These are phyloP conservation scores for Exophiala phaeomuriformis DNA, from an alignment of 2,329 filamentous ascomycete genomes.

Conservation along the genomic window DNA sequence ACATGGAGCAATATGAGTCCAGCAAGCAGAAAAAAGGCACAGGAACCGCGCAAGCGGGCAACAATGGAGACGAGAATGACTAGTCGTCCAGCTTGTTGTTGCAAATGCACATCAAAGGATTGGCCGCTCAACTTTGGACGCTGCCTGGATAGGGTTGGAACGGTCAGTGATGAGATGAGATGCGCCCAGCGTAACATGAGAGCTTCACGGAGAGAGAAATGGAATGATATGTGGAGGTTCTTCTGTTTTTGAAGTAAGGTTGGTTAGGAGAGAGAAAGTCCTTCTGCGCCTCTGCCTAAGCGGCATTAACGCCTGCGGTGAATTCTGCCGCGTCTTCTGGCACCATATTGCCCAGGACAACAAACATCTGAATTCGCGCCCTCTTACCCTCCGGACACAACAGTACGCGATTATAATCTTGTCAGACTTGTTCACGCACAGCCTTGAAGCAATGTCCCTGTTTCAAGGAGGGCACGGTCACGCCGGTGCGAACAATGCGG, in stretches of 20 bases:
- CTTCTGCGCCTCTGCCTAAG: not conserved
- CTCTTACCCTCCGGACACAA: not conserved
- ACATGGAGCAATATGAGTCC: constrained; percentile 24
- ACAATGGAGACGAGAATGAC: constrained; percentile 12
- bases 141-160: too few relatives aligned
- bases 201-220: too few relatives aligned
- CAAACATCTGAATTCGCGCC: not conserved
- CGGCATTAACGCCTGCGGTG: not conserved
- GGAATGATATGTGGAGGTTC: not conserved
- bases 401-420: not conserved
- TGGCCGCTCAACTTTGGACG: too few relatives aligned
- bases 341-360: not conserved
- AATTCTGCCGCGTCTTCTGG: not conserved
- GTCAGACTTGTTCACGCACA: not conserved
- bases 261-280: not conserved
- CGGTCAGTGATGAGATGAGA: too few relatives aligned
- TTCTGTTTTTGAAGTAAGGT: not conserved
- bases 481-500: not conserved
- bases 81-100: not conserved
- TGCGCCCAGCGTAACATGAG: too few relatives aligned
- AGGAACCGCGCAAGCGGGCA: not conserved
- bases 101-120: not conserved
- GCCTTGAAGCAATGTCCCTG: constrained; percentile 4
- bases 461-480: not conserved
- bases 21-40: constrained; percentile 20